Conservation (phyloP, 306 rosid genomes). For the Adenanthera pavonina region DNA sequence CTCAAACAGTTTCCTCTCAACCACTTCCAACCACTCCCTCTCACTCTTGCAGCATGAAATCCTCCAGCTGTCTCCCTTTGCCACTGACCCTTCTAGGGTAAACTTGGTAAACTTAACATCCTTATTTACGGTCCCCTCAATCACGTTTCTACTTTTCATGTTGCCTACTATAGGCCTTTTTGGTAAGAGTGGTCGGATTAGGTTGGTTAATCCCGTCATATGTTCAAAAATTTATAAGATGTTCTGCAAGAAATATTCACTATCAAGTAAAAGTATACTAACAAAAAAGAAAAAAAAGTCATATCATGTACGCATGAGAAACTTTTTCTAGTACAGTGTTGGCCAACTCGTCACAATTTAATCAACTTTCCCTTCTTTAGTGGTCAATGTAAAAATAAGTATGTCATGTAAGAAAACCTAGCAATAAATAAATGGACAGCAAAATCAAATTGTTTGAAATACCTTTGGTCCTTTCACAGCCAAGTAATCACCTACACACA, state of each 20-base stretch:
- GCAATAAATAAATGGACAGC: not conserved
- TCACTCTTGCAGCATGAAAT: not conserved
- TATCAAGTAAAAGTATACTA: not conserved
- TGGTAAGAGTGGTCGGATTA: not conserved
- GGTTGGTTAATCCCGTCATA: not conserved
- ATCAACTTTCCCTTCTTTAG: not conserved
- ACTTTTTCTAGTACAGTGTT: not conserved
- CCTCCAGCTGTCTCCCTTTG: not conserved
- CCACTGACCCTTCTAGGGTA: not conserved
- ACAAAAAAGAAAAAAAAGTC: not conserved
- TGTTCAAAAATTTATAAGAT: not conserved
- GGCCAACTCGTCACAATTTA: slow-evolving; percentile 20
- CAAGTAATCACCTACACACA: slow-evolving; percentile 74
- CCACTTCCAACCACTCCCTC: not conserved
- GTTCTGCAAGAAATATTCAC: not conserved
- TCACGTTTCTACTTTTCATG: not conserved
- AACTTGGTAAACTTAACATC: not conserved
- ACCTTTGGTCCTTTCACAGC: slow-evolving; percentile 94
- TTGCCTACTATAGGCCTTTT: not conserved
- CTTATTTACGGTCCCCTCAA: not conserved
- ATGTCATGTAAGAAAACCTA: slow-evolving; percentile 15
- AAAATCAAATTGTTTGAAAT: slow-evolving; percentile 9
- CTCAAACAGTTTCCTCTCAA: not conserved
- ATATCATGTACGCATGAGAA: not conserved
- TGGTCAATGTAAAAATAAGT: slow-evolving; percentile 9